phyloP scores from a whole-genome alignment of 805 yeast genomes.

The Starmerella kuoi region DNA sequence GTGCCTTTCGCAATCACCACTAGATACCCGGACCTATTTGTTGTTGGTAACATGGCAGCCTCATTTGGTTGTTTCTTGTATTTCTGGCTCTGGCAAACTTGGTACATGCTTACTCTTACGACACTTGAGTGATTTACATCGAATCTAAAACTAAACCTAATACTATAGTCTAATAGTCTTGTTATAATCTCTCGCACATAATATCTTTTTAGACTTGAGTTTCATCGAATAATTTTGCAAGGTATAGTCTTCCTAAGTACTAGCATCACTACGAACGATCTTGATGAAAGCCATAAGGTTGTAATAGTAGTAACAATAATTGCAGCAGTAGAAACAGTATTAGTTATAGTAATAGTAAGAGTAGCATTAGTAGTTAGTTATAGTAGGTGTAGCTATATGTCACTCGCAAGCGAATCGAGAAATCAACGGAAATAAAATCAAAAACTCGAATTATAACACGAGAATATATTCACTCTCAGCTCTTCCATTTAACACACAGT shows the following conservation, averaged over 20 bases:
- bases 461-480: constrained; percentile 21
- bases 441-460: constrained; percentile 21
- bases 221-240: too few relatives aligned
- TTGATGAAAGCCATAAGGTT: too few relatives aligned
- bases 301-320: too few relatives aligned
- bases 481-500: constrained; percentile 32
- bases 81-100: constrained; percentile 67
- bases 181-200: not conserved
- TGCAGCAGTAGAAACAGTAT: too few relatives aligned
- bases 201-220: not conserved
- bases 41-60: constrained; percentile 56
- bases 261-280: too few relatives aligned
- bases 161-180: too few relatives aligned
- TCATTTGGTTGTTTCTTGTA: constrained; percentile 64
- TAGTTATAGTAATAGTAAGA: too few relatives aligned
- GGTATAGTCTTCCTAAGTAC: too few relatives aligned
- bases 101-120: constrained; percentile 13
- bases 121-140: not conserved
- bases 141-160: too few relatives aligned
- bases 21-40: constrained; percentile 74
- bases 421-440: constrained; percentile 7
- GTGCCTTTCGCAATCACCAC: constrained; percentile 31
- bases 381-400: too few relatives aligned
- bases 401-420: constrained; percentile 27
- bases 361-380: too few relatives aligned